These are phyloP conservation scores for Candida insectorum DNA, from an alignment of 805 yeast genomes.

Conservation along the genomic window DNA sequence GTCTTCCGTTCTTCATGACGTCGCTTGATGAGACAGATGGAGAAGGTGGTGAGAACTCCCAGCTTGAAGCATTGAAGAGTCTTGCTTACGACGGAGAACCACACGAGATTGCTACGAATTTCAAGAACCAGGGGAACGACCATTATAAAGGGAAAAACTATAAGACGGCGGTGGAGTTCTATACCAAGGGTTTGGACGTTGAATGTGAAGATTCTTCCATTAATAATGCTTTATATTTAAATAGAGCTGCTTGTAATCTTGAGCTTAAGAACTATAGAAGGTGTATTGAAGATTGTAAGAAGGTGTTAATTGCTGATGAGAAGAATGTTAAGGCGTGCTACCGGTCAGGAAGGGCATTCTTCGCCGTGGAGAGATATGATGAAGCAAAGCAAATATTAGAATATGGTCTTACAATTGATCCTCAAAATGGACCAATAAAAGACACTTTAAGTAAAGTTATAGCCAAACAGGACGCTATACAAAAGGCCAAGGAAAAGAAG, in stretches of 20 bases:
- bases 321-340: slow-evolving; percentile 78
- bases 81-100: slow-evolving; percentile 96
- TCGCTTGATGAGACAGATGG: slow-evolving; percentile 74
- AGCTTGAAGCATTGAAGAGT: slow-evolving; percentile 85
- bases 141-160: slow-evolving; percentile 69
- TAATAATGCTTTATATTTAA: slow-evolving; percentile 63
- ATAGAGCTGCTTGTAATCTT: slow-evolving; percentile 89
- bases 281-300: slow-evolving; percentile 82
- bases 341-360: slow-evolving; percentile 80
- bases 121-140: slow-evolving; percentile 92
- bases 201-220: slow-evolving; percentile 55
- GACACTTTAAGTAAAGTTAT: slow-evolving; percentile 41
- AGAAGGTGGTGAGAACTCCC: slow-evolving; percentile 68
- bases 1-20: slow-evolving; percentile 93
- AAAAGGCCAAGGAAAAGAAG: slow-evolving; percentile 25
- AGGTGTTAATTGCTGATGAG: slow-evolving; percentile 62
- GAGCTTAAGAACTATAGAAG: slow-evolving; percentile 81
- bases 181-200: slow-evolving; percentile 75
- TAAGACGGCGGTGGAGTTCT: slow-evolving; percentile 72
- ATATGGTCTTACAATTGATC: slow-evolving; percentile 63
- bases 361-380: slow-evolving; percentile 59
- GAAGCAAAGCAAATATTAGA: slow-evolving; percentile 68
- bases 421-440: slow-evolving; percentile 54
- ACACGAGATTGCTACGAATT: slow-evolving; percentile 83
- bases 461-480: slow-evolving; percentile 31